Percentiles rank a stretch among this genome's conserved stretches.
These are phyloP conservation scores for Aspergillus sp. DNA, from an alignment of 2,329 filamentous ascomycete species.

Conservation along the genomic window DNA sequence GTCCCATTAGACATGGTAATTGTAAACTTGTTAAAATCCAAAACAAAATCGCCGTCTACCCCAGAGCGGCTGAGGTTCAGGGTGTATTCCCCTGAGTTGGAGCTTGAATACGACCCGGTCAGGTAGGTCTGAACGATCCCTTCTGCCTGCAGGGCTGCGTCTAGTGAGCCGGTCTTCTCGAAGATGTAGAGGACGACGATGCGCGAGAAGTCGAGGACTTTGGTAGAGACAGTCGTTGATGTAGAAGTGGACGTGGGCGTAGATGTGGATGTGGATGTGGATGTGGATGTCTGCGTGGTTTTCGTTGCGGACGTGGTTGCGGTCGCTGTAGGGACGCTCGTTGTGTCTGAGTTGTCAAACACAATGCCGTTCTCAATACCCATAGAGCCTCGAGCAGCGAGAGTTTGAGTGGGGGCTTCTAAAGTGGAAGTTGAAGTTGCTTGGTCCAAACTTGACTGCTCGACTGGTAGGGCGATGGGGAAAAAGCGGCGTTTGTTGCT, in stretches of 20 bases:
- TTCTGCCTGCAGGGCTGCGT: constrained; percentile 23
- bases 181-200: constrained; percentile 39
- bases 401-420: constrained; percentile 10
- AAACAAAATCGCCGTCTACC: constrained; percentile 21
- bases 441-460: constrained; percentile 2
- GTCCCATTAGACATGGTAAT: constrained; percentile 28
- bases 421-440: constrained; percentile 5
- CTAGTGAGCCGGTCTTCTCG: constrained; percentile 27
- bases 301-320: constrained; percentile 11
- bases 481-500: constrained; percentile 24
- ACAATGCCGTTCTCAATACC: constrained; percentile 35
- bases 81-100: constrained; percentile 13
- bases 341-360: constrained; percentile 20
- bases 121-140: constrained; percentile 29
- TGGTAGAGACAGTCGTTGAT: constrained; percentile 10
- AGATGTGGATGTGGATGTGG: background rate
- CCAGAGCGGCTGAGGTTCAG: constrained; percentile 16
- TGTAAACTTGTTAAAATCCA: constrained; percentile 32
- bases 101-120: constrained; percentile 16
- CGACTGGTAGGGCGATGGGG: constrained; percentile 1
- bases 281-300: constrained; percentile 10
- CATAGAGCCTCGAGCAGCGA: constrained; percentile 19
- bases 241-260: constrained; percentile 5
- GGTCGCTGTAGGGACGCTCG: constrained; percentile 21
- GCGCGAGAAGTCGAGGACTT: constrained; percentile 30